These are phyloP conservation scores for Fusarium sp. DNA, from an alignment of 2,329 filamentous ascomycete genomes.

Conservation along the genomic window DNA sequence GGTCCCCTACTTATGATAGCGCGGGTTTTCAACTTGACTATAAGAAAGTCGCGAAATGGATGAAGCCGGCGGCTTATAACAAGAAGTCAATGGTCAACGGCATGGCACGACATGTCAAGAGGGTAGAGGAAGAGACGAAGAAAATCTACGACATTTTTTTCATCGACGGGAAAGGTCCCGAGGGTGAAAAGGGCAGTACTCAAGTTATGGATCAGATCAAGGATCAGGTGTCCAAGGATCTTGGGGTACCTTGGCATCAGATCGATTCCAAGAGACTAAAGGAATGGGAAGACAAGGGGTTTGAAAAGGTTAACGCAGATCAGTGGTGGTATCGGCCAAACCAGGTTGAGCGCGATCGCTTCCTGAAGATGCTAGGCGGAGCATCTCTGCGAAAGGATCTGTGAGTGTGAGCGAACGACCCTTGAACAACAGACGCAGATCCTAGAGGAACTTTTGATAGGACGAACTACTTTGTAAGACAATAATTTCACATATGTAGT, in stretches of 20 bases:
- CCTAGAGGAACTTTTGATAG: too few species aligned
- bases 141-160: constrained; percentile 18
- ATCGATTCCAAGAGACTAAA: constrained; percentile 12
- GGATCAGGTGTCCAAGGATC: constrained; percentile 37
- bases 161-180: not conserved
- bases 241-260: constrained; percentile 31
- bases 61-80: constrained; percentile 29
- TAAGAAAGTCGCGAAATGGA: constrained; percentile 26
- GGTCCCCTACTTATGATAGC: constrained; percentile 27
- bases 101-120: constrained; percentile 9
- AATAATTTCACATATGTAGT: not conserved
- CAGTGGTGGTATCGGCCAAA: constrained; percentile 33
- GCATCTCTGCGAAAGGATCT: not conserved
- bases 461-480: too few species aligned
- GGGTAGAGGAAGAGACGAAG: not conserved
- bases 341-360: constrained; percentile 22
- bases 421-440: not conserved
- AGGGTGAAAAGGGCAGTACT: accelerated
- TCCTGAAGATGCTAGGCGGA: not conserved
- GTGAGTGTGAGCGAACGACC: not conserved
- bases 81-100: constrained; percentile 18
- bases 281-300: constrained; percentile 25
- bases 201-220: constrained; percentile 5
- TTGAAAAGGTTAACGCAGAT: constrained; percentile 13
- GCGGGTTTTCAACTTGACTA: constrained; percentile 39